Evolutionary conservation across 768 basidiomycete genomes (phyloP).

Genomic region (Clavaria fumosa): DNA sequence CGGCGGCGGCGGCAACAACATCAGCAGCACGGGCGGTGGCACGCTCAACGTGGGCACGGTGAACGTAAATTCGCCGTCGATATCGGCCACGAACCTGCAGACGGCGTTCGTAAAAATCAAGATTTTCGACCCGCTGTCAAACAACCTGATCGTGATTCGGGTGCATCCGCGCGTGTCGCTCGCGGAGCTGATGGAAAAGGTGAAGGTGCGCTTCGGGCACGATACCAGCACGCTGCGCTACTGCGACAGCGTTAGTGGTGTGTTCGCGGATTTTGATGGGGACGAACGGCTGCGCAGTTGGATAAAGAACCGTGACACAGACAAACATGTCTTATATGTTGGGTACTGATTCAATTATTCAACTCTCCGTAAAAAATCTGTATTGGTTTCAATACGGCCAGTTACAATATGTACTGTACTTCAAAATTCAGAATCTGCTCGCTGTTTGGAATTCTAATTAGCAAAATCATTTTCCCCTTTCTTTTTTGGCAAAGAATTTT

Average conservation of each 20-base stretch:
- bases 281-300: slow-evolving; percentile 55
- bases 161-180: slow-evolving; percentile 88
- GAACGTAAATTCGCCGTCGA: slow-evolving; percentile 52
- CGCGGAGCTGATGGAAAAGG: slow-evolving; percentile 80
- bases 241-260: slow-evolving; percentile 54
- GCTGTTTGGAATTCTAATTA: too few species aligned
- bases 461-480: too few species aligned
- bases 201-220: slow-evolving; percentile 69
- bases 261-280: slow-evolving; percentile 43
- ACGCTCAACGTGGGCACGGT: slow-evolving; percentile 31
- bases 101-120: slow-evolving; percentile 96
- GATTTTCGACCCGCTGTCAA: slow-evolving; percentile 84
- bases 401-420: too few species aligned
- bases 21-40: slow-evolving; percentile 29
- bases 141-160: slow-evolving; percentile 93
- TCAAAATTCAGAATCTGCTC: too few species aligned
- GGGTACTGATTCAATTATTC: slow-evolving; percentile 41
- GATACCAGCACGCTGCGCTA: slow-evolving; percentile 57
- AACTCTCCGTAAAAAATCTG: too few species aligned
- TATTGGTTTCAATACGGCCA: too few species aligned
- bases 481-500: too few species aligned
- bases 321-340: slow-evolving; percentile 75
- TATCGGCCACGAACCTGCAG: slow-evolving; percentile 65
- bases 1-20: slow-evolving; percentile 19
- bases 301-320: slow-evolving; percentile 55